Percentiles rank a stretch among this genome's conserved stretches.
These are phyloP conservation scores for Annulohypoxylon nitens DNA, from an alignment of 495 filamentous ascomycete genomes.

Conservation along the genomic window DNA sequence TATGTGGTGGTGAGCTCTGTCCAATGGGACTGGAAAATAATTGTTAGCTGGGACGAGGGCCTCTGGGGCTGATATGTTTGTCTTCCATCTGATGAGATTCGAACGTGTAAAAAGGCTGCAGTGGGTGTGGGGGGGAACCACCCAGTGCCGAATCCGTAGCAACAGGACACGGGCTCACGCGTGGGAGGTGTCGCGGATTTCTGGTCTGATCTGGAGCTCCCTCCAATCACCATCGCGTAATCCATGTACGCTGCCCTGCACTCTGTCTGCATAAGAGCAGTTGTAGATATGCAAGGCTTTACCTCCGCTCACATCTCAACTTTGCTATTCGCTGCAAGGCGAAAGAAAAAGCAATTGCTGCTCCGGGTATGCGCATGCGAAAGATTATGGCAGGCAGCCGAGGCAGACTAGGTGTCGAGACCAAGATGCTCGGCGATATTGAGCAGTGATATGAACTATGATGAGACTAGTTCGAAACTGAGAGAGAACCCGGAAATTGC, in stretches of 20 bases:
- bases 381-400: conserved; percentile 15
- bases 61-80: conserved; percentile 42
- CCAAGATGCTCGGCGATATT: conserved; percentile 15
- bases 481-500: conserved; percentile 12
- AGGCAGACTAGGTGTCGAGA: conserved; percentile 17
- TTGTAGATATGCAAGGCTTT: conserved; percentile 44
- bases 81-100: conserved; percentile 26
- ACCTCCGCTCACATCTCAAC: conserved; percentile 40
- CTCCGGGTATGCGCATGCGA: conserved; percentile 48
- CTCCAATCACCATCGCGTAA: conserved; percentile 29
- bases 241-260: conserved; percentile 34
- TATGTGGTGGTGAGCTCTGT: conserved; percentile 28
- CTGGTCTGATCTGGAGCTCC: conserved; percentile 26
- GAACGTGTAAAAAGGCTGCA: conserved; percentile 36
- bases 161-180: conserved; percentile 20
- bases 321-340: conserved; percentile 27
- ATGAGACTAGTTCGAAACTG: conserved; percentile 16
- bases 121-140: conserved; percentile 34
- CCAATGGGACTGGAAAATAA: conserved; percentile 35
- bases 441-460: conserved; percentile 18
- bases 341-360: conserved; percentile 40
- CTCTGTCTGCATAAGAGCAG: conserved; percentile 30
- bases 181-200: conserved; percentile 36
- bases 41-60: conserved; percentile 41
- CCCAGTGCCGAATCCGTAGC: conserved; percentile 29